Percentiles rank a stretch among this genome's conserved stretches.
These are phyloP conservation scores for Carpinus fangiana DNA, from an alignment of 306 rosid species.

Conservation along the genomic window DNA sequence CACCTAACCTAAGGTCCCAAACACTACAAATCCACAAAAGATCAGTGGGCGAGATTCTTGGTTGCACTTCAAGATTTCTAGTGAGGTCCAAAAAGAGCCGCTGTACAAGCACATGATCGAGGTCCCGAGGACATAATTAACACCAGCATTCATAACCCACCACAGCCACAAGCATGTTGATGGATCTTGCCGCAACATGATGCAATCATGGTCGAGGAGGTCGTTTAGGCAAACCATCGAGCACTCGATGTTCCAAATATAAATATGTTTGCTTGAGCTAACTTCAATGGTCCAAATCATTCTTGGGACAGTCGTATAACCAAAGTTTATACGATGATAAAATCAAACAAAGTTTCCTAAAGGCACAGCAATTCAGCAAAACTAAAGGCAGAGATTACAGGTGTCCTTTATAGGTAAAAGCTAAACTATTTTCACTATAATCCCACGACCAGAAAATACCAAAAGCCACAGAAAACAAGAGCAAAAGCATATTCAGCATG, in stretches of 20 bases:
- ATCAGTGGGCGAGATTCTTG: too few species aligned
- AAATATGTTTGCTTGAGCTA: background rate
- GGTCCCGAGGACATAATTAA: too few species aligned
- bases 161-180: background rate
- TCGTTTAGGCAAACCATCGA: background rate
- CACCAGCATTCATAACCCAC: too few species aligned
- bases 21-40: background rate
- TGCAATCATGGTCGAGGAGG: background rate
- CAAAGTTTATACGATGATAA: too few species aligned
- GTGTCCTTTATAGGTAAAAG: background rate
- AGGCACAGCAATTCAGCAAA: background rate
- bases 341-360: too few species aligned
- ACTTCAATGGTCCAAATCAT: background rate
- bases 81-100: too few species aligned
- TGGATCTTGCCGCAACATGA: too few species aligned
- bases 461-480: conserved; percentile 17
- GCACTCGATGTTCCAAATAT: background rate
- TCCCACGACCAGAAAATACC: conserved; percentile 23
- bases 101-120: too few species aligned
- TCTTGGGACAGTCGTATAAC: too few species aligned
- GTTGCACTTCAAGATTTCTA: too few species aligned
- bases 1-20: too few species aligned
- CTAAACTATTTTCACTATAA: conserved; percentile 9
- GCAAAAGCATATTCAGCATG: conserved; percentile 22
- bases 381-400: background rate